phyloP scores from a whole-genome alignment of 2,329 filamentous ascomycete genomes.

The Stachybotrys chartarum region DNA sequence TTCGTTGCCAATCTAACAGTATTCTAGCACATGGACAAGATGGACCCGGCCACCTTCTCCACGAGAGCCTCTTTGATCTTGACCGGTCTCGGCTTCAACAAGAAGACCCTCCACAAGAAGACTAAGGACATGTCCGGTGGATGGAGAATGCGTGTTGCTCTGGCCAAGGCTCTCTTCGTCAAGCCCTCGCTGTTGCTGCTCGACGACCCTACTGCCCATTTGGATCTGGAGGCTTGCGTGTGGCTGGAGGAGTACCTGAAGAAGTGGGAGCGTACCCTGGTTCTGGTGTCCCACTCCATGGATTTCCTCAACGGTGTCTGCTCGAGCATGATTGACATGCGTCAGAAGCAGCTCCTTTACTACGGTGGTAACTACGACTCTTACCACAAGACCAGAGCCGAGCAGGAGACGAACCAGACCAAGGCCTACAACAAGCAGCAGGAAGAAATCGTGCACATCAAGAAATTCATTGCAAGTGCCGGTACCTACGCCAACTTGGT shows the following conservation, averaged over 20 bases:
- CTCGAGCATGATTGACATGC: constrained; percentile 98
- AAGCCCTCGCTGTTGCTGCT: constrained; percentile 93
- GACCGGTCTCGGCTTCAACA: constrained; percentile 99
- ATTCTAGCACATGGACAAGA: constrained; percentile 85
- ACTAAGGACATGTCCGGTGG: constrained; percentile 99
- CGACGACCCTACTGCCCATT: constrained; percentile 96
- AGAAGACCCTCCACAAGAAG: constrained; percentile 95
- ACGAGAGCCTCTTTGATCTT: constrained; percentile 94
- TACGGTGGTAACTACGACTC: constrained; percentile 99
- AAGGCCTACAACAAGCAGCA: constrained; percentile 99
- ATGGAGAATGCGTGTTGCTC: constrained; percentile 98
- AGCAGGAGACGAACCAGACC: constrained; percentile 97
- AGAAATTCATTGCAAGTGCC: constrained; percentile 99
- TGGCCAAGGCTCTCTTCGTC: constrained; percentile 96
- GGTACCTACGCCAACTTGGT: constrained; percentile 99
- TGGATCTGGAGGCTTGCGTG: constrained; percentile 98
- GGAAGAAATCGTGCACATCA: constrained; percentile 98
- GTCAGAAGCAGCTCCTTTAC: constrained; percentile 80
- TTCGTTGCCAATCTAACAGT: constrained; percentile 1
- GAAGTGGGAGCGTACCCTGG: constrained; percentile 97
- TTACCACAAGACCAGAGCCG: constrained; percentile 86
- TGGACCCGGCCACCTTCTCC: constrained; percentile 96
- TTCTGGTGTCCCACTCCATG: constrained; percentile 95
- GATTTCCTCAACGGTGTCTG: constrained; percentile 99
- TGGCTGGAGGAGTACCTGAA: constrained; percentile 99